A percentile compares a stretch with the other conserved stretches of the same genome.
These are phyloP conservation scores for Mrakia blollopis DNA, from an alignment of 768 basidiomycete species.

Conservation along the genomic window DNA sequence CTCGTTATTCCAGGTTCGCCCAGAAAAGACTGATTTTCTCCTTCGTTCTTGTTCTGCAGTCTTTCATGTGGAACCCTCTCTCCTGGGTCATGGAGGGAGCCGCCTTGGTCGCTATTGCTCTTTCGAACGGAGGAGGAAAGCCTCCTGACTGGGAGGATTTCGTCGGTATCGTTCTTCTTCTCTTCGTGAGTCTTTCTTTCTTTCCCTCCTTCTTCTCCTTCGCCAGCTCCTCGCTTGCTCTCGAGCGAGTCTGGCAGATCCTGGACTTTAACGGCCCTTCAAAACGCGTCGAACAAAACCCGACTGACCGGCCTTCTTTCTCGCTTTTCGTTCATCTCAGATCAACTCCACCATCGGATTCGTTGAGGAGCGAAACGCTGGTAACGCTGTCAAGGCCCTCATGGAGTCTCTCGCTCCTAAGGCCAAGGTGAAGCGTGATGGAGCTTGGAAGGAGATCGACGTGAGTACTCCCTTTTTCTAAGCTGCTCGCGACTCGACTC, in stretches of 20 bases:
- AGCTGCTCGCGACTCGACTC: not conserved
- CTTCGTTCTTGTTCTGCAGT: conserved; percentile 51
- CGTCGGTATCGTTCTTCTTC: conserved; percentile 80
- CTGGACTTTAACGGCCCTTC: not conserved
- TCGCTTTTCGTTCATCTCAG: not conserved
- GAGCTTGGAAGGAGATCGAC: conserved; percentile 83
- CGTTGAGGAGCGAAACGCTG: conserved; percentile 94
- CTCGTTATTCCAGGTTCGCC: not conserved
- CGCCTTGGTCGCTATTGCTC: conserved; percentile 66
- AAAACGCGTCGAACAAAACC: too few relatives aligned
- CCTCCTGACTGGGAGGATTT: conserved; percentile 98
- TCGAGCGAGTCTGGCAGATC: not conserved
- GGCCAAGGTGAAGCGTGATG: conserved; percentile 84
- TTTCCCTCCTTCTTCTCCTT: not conserved
- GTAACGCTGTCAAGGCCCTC: conserved; percentile 97
- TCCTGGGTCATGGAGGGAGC: conserved; percentile 99
- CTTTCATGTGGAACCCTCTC: conserved; percentile 99
- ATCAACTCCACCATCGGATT: conserved; percentile 97
- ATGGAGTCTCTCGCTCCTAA: conserved; percentile 99
- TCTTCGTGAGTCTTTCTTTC: conserved; percentile 50
- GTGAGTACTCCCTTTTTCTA: conserved; percentile 20
- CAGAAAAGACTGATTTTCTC: conserved; percentile 5
- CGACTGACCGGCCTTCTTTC: too few relatives aligned
- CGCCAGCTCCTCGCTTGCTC: not conserved
- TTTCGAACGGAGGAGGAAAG: conserved; percentile 81